Evolutionary conservation across 148 eudicot species (phyloP).

Genomic region (Camellia lanceoleosa): DNA sequence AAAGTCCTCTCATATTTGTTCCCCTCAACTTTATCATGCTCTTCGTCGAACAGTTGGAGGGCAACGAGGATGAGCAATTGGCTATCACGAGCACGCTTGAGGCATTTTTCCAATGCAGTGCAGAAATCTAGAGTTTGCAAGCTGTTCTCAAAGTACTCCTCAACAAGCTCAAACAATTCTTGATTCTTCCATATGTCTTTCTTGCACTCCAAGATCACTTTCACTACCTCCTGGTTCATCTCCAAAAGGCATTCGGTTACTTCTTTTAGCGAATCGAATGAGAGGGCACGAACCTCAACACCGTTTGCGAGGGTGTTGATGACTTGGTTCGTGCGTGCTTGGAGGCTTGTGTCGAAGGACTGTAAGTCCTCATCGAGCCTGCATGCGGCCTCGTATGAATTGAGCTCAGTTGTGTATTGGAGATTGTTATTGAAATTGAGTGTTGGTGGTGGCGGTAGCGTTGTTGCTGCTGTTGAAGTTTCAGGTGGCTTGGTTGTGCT

Average conservation of each 20-base stretch:
- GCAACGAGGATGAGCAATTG: slow-evolving; percentile 83
- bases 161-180: slow-evolving; percentile 90
- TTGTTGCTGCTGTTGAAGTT: slow-evolving; percentile 26
- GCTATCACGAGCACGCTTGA: slow-evolving; percentile 68
- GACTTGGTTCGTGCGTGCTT: slow-evolving; percentile 64
- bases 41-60: slow-evolving; percentile 74
- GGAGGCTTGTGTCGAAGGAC: slow-evolving; percentile 61
- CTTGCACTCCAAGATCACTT: slow-evolving; percentile 89
- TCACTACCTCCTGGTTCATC: slow-evolving; percentile 97
- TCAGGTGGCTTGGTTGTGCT: slow-evolving; percentile 61
- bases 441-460: slow-evolving; percentile 1
- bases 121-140: slow-evolving; percentile 89
- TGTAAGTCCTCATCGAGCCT: slow-evolving; percentile 59
- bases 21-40: slow-evolving; percentile 60
- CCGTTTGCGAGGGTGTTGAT: slow-evolving; percentile 81
- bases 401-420: slow-evolving; percentile 53
- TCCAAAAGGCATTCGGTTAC: slow-evolving; percentile 88
- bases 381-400: slow-evolving; percentile 81
- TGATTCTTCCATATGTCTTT: slow-evolving; percentile 94
- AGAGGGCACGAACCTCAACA: slow-evolving; percentile 75
- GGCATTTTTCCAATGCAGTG: slow-evolving; percentile 82
- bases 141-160: slow-evolving; percentile 94
- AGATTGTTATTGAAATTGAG: slow-evolving; percentile 40
- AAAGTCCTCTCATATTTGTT: slow-evolving; percentile 53
- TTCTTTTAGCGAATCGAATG: slow-evolving; percentile 78